These are phyloP conservation scores for Brassica rapa DNA, from an alignment of 345 rosid genomes.

Conservation along the genomic window DNA sequence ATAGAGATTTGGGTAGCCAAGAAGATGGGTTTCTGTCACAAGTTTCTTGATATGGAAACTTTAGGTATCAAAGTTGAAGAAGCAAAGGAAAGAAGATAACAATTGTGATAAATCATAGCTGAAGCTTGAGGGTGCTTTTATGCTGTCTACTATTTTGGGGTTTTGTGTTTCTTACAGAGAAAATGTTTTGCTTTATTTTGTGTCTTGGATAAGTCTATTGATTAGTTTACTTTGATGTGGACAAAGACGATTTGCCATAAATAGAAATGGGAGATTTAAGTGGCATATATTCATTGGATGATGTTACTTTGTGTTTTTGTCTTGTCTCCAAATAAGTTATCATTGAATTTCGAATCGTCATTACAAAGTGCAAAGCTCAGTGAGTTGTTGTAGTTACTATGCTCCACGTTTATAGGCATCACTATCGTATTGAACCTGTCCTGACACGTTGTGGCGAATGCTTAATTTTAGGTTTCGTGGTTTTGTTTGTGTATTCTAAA, in stretches of 20 bases:
- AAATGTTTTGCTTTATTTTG: not conserved
- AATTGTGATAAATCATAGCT: conserved; percentile 6
- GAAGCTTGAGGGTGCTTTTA: conserved; percentile 14
- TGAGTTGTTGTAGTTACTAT: not conserved
- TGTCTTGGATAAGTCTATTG: conserved; percentile 14
- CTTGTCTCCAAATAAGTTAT: not conserved
- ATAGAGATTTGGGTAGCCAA: not conserved
- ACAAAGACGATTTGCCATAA: conserved; percentile 18
- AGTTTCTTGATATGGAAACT: conserved; percentile 14
- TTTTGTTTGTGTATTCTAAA: conserved; percentile 3
- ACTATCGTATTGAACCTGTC: not conserved
- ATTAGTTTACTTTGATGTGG: conserved; percentile 15
- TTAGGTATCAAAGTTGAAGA: conserved; percentile 9
- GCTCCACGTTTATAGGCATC: not conserved
- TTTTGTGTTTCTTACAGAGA: not conserved
- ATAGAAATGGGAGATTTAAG: conserved; percentile 3
- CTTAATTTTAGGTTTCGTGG: conserved; percentile 8
- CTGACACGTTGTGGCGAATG: conserved; percentile 21
- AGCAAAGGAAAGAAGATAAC: not conserved
- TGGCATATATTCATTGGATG: conserved; percentile 15
- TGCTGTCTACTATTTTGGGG: conserved; percentile 7
- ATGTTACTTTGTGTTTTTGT: conserved; percentile 15
- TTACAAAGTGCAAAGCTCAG: not conserved
- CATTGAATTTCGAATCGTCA: not conserved
- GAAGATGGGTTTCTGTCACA: not conserved